Base-by-base conservation (phyloP, 2,329 filamentous ascomycete species). In the Verticillium zaregamsianum region DNA sequence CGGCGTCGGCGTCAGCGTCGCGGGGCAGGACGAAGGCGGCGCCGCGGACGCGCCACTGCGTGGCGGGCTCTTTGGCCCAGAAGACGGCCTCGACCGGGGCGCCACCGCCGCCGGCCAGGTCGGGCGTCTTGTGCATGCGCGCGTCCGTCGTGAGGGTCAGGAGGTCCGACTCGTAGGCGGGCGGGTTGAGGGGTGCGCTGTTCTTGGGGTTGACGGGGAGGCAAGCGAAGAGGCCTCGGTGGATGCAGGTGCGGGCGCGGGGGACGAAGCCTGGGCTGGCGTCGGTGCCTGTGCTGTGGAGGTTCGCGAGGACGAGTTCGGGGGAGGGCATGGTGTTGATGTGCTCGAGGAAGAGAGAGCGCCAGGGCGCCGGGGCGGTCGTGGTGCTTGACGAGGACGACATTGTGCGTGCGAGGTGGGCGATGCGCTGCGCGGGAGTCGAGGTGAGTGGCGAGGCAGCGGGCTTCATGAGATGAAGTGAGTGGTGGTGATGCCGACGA, bases 51-150 rank as follows among this genome's bases (percentile, higher is more conserved):
- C 56, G n/a, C 77, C 88, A 95, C 20, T 90, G 91, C 62, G 79
- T 81, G 63, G 94, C 86, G 94, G 94, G 98, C 79, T 98, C 94
- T 17, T 86, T 90, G 11, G 88, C 80, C 94, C 93, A 98, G 73
- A 91, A 95, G 12, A 92, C 85, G 7, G 88, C 91, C 76, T 97
- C 94, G n/a, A 94, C 86, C 3, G 84, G 82, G 1, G 87, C 87
- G 45, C 92, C 87, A 40, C 92, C 87, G 39, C 88, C 83, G 80
- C 28, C 75, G 5, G 77, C 81, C 3, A 98, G 75, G 74, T 97
- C 89, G 3, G 80, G 79, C 0, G 90, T 81, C 79, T 98, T 98
- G 63, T 88, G 84, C 92, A 96, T 97, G 55, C 94, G 86, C 9
- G 86, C 86, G 74, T 98, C 95, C 0, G 93, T 97, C 1, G 94